Base-by-base conservation (phyloP, 164 flowering plant species). In the Sedum album region DNA sequence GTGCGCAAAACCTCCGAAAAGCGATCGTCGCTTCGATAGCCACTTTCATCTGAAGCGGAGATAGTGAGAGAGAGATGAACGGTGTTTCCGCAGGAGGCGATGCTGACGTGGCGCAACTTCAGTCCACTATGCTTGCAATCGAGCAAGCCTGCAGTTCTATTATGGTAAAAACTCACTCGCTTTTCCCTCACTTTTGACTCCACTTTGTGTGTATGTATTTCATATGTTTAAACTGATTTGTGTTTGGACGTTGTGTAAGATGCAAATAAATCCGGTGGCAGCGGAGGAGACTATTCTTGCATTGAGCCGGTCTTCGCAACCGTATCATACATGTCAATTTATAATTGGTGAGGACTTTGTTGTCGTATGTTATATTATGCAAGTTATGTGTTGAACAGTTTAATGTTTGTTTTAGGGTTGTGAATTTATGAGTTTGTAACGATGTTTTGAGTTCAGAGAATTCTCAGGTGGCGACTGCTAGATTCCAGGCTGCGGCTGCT, bases 401-500 rank as follows among this genome's bases (percentile, higher is more conserved):
- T 39, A 14, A 11, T 44, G 48, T 14, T 44, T 44, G 17, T 44
- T 44, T 38, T 41, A 18, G 25, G 48, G 14, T 69, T 28, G 11
- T 60, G 21, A 25, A 17, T 10, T 21, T 18, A 31, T 26, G 18
- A 41, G 2, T 41, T 69, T 18, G n/a, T 17, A 39, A 69, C 36
- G 31, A 23, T 39, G 6, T n/a, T 57, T 26, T 5, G 9, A 35
- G 25, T 33, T 64, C 88, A 94, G 99, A 91, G 73, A 87, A 90
- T 76, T 94, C 99, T 76, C 87, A 80, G 77, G 74, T 85, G 64
- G 79, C 93, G 69, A 85, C 77, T 82, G 99, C 99, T 67, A 89
- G 89, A 76, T 94, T 94, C 82, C 97, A 91, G 78, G 97, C 97
- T 71, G 96, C 96, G 66, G 81, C 88, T 62, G 96, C 95, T 38